Conservation (phyloP, 257 asterid genomes). For the Capsicum rhomboideum region DNA sequence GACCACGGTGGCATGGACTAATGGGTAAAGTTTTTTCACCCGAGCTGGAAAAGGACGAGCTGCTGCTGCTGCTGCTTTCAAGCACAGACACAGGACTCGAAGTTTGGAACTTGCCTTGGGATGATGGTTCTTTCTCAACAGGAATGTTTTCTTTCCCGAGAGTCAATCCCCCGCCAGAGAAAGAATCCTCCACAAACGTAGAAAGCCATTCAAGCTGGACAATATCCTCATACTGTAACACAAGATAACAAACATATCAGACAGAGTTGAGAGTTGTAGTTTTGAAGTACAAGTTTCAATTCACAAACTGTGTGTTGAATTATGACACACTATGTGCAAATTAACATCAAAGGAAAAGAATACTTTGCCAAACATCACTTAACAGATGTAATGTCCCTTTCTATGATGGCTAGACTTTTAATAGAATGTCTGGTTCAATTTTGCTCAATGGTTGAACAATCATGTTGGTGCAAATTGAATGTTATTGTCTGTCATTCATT, state of each 20-base stretch:
- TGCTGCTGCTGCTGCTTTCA: conserved; percentile 70
- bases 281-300: neutral
- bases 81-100: conserved; percentile 75
- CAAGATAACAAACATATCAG: neutral
- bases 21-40: conserved; percentile 40
- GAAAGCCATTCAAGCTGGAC: conserved; percentile 60
- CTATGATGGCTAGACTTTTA: neutral
- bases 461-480: neutral
- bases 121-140: conserved; percentile 13
- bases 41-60: conserved; percentile 28
- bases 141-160: conserved; percentile 36
- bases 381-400: neutral
- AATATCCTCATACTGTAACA: conserved; percentile 70
- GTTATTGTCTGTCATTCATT: neutral
- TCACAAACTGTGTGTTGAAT: neutral
- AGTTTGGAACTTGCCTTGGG: conserved; percentile 39
- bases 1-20: conserved; percentile 40
- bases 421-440: neutral
- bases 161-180: conserved; percentile 52
- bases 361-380: neutral
- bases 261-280: neutral
- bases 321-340: neutral
- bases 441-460: neutral
- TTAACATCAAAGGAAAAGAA: neutral
- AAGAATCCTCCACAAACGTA: conserved; percentile 73